A percentile compares a stretch with the other conserved stretches of the same genome.
These are phyloP conservation scores for Auricularia sp. DNA, from an alignment of 768 basidiomycete genomes.

Conservation along the genomic window DNA sequence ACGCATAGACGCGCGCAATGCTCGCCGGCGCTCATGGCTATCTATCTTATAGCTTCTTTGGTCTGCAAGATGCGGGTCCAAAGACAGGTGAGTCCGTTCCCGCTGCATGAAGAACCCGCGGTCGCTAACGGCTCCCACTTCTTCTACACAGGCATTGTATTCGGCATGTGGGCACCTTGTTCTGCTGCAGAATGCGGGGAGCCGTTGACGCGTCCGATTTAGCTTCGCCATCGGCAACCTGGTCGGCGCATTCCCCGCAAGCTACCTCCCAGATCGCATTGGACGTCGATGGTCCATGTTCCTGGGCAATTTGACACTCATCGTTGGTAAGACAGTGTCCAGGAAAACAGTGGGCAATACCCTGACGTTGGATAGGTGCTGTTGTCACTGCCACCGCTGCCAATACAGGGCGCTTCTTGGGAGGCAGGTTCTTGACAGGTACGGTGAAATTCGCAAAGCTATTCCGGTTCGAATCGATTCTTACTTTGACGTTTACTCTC, in stretches of 20 bases:
- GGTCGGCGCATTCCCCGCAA: not conserved
- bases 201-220: not conserved
- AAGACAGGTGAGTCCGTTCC: constrained; percentile 23
- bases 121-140: not conserved
- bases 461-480: not conserved
- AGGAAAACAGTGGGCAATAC: no score
- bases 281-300: constrained; percentile 40
- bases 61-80: constrained; percentile 29
- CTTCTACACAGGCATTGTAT: constrained; percentile 30
- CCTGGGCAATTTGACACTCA: constrained; percentile 33
- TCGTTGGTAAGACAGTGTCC: constrained; percentile 22
- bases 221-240: not conserved
- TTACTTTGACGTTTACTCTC: not conserved
- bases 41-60: constrained; percentile 30
- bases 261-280: not conserved
- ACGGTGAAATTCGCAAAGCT: no score
- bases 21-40: no score
- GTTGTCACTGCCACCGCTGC: constrained; percentile 39
- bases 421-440: constrained; percentile 44
- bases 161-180: constrained; percentile 31
- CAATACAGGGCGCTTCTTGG: constrained; percentile 30
- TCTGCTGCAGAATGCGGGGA: no score
- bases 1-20: no score
- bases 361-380: constrained; percentile 10
- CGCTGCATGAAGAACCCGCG: not conserved